Evolutionary conservation across 768 basidiomycete genomes (phyloP).

Genomic region (Agaricus bisporus): DNA sequence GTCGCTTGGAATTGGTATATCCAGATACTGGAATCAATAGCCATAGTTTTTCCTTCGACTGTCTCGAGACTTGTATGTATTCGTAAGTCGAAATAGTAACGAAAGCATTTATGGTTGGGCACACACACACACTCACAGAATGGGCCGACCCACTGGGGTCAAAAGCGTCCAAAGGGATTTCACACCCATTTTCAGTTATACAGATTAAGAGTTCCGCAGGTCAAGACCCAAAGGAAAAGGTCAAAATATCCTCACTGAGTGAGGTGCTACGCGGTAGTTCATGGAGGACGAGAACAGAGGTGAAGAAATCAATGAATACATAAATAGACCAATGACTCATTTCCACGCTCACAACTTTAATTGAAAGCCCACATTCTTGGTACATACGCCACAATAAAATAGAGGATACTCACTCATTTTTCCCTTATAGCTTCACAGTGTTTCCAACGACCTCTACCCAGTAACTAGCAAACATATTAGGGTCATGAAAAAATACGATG

Average conservation of each 20-base stretch:
- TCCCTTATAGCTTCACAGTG: constrained; percentile 6
- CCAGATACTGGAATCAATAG: constrained; percentile 99
- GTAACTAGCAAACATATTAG: constrained; percentile 11
- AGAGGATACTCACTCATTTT: neutral
- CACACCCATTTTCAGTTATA: constrained; percentile 69
- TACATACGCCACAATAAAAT: neutral
- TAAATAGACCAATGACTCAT: neutral
- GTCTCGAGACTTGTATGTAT: constrained; percentile 83
- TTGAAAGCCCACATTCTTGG: neutral
- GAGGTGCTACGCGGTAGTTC: neutral
- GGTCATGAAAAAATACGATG: neutral
- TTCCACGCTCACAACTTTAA: neutral
- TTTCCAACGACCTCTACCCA: constrained; percentile 18
- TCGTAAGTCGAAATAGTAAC: neutral
- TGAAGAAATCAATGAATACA: neutral
- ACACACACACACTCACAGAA: constrained; percentile 53
- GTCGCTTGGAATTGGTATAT: constrained; percentile 99
- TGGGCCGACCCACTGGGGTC: constrained; percentile 88
- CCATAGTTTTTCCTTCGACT: constrained; percentile 90
- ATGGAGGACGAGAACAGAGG: neutral
- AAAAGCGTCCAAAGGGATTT: constrained; percentile 94
- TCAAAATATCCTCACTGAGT: neutral
- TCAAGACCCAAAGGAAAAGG: neutral
- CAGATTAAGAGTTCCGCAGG: neutral
- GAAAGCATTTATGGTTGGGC: neutral